phyloP scores from a whole-genome alignment of 495 filamentous ascomycete species.

The Oidiodendron maius region DNA sequence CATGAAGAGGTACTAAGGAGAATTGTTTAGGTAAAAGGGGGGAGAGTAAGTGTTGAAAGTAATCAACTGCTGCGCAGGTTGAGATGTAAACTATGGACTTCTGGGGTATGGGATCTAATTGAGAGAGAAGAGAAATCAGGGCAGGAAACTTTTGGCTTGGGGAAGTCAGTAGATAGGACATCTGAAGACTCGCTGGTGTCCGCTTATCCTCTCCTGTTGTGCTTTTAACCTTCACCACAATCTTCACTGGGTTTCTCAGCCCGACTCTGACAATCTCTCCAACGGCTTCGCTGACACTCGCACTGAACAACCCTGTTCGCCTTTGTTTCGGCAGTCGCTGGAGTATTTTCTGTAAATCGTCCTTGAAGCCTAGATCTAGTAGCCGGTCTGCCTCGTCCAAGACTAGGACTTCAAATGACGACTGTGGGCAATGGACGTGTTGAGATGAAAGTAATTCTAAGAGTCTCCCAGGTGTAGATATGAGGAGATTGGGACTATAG shows the following conservation, averaged over 20 bases:
- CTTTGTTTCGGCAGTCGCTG: conserved; percentile 84
- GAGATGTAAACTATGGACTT: conserved; percentile 93
- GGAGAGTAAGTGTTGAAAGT: conserved; percentile 73
- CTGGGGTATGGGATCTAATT: conserved; percentile 63
- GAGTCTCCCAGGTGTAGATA: conserved; percentile 84
- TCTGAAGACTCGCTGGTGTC: conserved; percentile 83
- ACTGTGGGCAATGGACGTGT: conserved; percentile 82
- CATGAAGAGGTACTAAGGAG: conserved; percentile 74
- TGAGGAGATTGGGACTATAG: conserved; percentile 74
- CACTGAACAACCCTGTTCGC: conserved; percentile 89
- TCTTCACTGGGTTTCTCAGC: conserved; percentile 87
- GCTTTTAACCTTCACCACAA: conserved; percentile 87
- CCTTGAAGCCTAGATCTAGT: conserved; percentile 91
- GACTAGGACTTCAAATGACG: conserved; percentile 83
- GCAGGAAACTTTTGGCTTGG: conserved; percentile 72
- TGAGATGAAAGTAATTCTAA: conserved; percentile 84
- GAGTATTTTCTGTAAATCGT: conserved; percentile 81
- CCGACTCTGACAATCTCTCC: conserved; percentile 90
- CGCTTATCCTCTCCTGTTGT: conserved; percentile 72
- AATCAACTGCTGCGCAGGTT: conserved; percentile 93
- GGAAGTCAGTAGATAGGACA: conserved; percentile 75
- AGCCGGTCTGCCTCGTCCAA: conserved; percentile 92
- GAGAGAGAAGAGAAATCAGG: conserved; percentile 61
- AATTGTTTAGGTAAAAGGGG: conserved; percentile 56
- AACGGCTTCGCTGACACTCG: conserved; percentile 84